Base-by-base conservation (phyloP, 306 rosid genomes). In the Cicer judaicum region DNA sequence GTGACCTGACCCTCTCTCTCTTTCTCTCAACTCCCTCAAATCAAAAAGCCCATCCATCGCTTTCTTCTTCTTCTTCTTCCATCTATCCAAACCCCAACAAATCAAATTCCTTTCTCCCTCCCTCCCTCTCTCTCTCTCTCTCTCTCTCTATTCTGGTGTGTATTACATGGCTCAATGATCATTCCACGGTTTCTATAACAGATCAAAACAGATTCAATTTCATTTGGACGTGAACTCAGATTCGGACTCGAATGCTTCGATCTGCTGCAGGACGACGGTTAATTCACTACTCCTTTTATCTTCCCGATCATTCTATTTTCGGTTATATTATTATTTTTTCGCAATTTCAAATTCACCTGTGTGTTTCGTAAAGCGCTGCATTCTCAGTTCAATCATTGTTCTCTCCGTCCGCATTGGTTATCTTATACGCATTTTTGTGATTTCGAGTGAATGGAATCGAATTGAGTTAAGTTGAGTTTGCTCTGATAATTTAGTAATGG, bases 261-360 rank as follows among this genome's bases (percentile, higher is more conserved):
- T 93, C 97, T 86, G 81, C 87, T 86, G 72, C 85, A 72, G 41
- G 4, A 43, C 38, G 6, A 21, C 71, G 98, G 97, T 94, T 47
- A 91, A 75, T 56, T 73, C 38, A 21, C 72, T 43, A 41, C 19
- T 77, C 67, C 40, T 66, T 74, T 47, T 41, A 13, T 69, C 54
- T 53, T 18, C 18, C 68, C 59, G 47, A 50, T 78, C 55, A 21
- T 63, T 76, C 7, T 61, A 1, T 4, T 53, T 53, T 46, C 41
- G 68, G 0, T 39, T 68, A n/a, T 66, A 70, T 0, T 60, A 0
- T 65, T 54, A 7, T 34, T 62, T 39, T 39, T 18, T 48, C 1
- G 10, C 52, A 2, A 42, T 56, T 72, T 79, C 36, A 42, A 40
- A 24, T 67, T 75, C 69, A 18, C n/a, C 7, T 62, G 1, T 36